Percentiles rank a stretch among this genome's conserved stretches.
phyloP scores from a whole-genome alignment of 2,329 filamentous ascomycete species.

The Colletotrichum plurivorum region DNA sequence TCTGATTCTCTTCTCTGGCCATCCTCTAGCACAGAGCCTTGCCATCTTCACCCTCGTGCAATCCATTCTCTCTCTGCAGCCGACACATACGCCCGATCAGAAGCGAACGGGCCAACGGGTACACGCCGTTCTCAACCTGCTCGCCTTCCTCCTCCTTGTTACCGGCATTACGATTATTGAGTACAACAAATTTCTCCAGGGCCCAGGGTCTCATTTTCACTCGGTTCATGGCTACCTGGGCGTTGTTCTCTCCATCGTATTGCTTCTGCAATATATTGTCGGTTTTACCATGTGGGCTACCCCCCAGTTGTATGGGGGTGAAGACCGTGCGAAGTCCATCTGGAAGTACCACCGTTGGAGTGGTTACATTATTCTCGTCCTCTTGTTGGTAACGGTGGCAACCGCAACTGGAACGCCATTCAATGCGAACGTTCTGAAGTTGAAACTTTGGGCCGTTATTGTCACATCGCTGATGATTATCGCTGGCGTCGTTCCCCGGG shows the following conservation, averaged over 20 bases:
- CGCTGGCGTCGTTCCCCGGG: constrained; percentile 80
- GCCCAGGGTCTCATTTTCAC: constrained; percentile 78
- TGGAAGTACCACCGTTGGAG: constrained; percentile 91
- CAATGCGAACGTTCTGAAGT: constrained; percentile 75
- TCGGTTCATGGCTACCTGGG: constrained; percentile 88
- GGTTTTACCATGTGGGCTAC: constrained; percentile 87
- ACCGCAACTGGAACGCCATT: constrained; percentile 85
- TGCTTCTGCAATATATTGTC: constrained; percentile 81
- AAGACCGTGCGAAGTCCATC: constrained; percentile 82
- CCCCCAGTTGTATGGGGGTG: constrained; percentile 82
- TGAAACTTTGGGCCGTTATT: constrained; percentile 83
- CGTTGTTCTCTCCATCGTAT: constrained; percentile 78
- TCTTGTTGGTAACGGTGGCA: constrained; percentile 81
- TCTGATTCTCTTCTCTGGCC: constrained; percentile 87
- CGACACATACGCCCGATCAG: constrained; percentile 82
- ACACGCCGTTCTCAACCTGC: constrained; percentile 79
- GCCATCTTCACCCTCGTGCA: constrained; percentile 84
- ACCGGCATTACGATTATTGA: constrained; percentile 81
- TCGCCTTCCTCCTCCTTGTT: constrained; percentile 73
- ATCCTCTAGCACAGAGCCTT: constrained; percentile 80
- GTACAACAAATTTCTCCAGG: constrained; percentile 83
- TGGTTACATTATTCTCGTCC: constrained; percentile 80
- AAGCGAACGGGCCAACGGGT: constrained; percentile 73
- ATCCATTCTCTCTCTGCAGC: constrained; percentile 88
- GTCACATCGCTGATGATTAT: constrained; percentile 77